Evolutionary conservation across 2,329 filamentous ascomycete species (phyloP).

Genomic region (Fusarium falciforme): DNA sequence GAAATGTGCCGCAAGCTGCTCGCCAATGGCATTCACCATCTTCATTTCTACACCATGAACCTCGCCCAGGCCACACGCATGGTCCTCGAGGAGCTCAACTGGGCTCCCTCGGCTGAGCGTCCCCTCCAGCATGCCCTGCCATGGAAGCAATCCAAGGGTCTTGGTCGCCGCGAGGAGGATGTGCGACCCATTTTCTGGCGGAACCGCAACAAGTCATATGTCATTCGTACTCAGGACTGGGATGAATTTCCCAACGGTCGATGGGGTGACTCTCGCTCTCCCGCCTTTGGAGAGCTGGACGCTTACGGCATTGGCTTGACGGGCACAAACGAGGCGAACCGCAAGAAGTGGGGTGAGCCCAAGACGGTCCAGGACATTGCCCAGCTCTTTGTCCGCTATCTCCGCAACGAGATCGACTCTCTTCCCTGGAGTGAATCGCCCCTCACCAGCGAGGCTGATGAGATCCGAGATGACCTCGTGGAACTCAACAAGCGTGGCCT

Average conservation of each 20-base stretch:
- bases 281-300: slow-evolving; percentile 95
- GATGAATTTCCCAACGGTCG: slow-evolving; percentile 99
- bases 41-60: slow-evolving; percentile 99
- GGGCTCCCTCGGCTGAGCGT: slow-evolving; percentile 81
- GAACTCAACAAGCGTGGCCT: slow-evolving; percentile 87
- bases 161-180: slow-evolving; percentile 91
- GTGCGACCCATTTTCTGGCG: slow-evolving; percentile 99
- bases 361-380: slow-evolving; percentile 83
- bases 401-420: slow-evolving; percentile 82
- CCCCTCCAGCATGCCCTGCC: slow-evolving; percentile 91
- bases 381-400: slow-evolving; percentile 85
- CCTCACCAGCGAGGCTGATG: slow-evolving; percentile 83
- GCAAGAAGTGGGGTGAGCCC: slow-evolving; percentile 93
- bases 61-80: slow-evolving; percentile 92
- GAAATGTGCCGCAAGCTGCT: slow-evolving; percentile 91
- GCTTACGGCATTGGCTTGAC: slow-evolving; percentile 94
- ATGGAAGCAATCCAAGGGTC: slow-evolving; percentile 93
- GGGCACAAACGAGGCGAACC: slow-evolving; percentile 95
- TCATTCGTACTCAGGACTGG: slow-evolving; percentile 96
- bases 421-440: slow-evolving; percentile 95
- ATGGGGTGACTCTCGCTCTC: slow-evolving; percentile 97
- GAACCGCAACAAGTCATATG: slow-evolving; percentile 95
- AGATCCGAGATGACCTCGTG: slow-evolving; percentile 81
- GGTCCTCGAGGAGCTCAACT: slow-evolving; percentile 88
- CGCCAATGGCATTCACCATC: slow-evolving; percentile 82